A percentile compares a stretch with the other conserved stretches of the same genome.
These are phyloP conservation scores for Pseudocercospora eumusae DNA, from an alignment of 2,329 filamentous ascomycete genomes.

Conservation along the genomic window DNA sequence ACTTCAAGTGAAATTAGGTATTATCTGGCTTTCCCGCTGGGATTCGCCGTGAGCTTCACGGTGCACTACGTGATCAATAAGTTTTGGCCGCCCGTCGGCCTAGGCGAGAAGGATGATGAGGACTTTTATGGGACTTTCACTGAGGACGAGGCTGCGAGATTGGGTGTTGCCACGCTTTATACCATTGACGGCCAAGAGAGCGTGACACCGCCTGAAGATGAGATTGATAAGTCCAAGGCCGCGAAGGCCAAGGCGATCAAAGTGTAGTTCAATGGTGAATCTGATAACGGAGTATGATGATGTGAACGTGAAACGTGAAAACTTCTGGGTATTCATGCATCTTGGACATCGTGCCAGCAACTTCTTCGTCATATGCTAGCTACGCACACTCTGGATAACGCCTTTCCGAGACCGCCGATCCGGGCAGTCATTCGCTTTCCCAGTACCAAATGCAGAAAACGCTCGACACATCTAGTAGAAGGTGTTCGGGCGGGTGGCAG, in stretches of 20 bases:
- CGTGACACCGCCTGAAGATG: conserved; percentile 1
- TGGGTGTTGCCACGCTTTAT: conserved; percentile 27
- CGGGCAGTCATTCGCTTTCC: conserved; percentile 25
- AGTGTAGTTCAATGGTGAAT: neutral
- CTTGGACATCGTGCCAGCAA: conserved; percentile 1
- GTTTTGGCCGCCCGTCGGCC: conserved; percentile 37
- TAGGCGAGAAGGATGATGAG: conserved; percentile 39
- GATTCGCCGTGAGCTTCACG: conserved; percentile 45
- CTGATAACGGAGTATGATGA: neutral
- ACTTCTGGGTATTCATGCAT: conserved; percentile 4
- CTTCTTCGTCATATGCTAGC: conserved; percentile 26
- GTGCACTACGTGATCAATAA: conserved; percentile 40
- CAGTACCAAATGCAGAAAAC: conserved; percentile 27
- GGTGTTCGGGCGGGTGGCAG: conserved; percentile 88
- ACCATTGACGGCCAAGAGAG: conserved; percentile 20
- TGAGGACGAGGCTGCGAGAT: conserved; percentile 29
- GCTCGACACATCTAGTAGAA: conserved; percentile 76
- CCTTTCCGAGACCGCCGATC: conserved; percentile 24
- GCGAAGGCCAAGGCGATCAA: conserved; percentile 3
- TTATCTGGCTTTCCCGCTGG: conserved; percentile 47
- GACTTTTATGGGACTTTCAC: conserved; percentile 42
- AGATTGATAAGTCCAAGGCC: conserved; percentile 10
- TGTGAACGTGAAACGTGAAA: neutral
- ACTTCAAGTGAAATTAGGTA: conserved; percentile 29
- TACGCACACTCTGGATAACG: conserved; percentile 24